phyloP scores from a whole-genome alignment of 2,329 filamentous ascomycete genomes.

The Decorospora gaudefroyi region DNA sequence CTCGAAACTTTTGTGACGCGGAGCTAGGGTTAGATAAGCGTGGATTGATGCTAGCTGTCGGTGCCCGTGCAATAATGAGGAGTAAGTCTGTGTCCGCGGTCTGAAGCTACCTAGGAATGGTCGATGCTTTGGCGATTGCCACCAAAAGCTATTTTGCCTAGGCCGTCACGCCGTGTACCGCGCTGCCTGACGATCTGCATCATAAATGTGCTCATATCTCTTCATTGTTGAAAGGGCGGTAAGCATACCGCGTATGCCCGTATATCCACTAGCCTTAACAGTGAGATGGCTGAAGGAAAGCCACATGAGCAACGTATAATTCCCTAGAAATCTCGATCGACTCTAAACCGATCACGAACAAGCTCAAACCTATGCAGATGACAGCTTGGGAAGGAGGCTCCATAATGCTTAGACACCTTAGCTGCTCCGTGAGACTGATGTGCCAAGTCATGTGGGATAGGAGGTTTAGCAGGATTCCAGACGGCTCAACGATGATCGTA shows the following conservation, averaged over 20 bases:
- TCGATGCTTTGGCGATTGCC: conserved; percentile 9
- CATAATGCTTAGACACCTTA: conserved; percentile 20
- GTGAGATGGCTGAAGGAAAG: too few relatives aligned
- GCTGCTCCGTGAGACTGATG: conserved; percentile 10
- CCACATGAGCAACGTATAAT: too few relatives aligned
- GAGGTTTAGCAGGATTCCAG: conserved; percentile 7
- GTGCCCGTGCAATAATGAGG: conserved; percentile 14
- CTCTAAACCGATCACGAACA: conserved; percentile 4
- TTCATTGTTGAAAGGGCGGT: too few relatives aligned
- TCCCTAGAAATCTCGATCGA: too few relatives aligned
- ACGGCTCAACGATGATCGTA: conserved; percentile 12
- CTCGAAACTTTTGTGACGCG: conserved; percentile 44
- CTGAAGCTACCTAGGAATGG: conserved; percentile 18
- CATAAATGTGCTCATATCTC: too few relatives aligned
- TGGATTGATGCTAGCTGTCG: conserved; percentile 19
- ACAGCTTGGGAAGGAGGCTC: conserved; percentile 13
- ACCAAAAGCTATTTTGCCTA: neutral
- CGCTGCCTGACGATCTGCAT: too few relatives aligned
- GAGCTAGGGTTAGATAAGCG: conserved; percentile 37
- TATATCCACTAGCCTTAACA: too few relatives aligned
- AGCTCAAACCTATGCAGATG: conserved; percentile 11
- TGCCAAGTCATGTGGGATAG: conserved; percentile 16
- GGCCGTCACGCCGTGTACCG: too few relatives aligned
- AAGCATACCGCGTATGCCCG: too few relatives aligned
- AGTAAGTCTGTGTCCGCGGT: conserved; percentile 24